These are phyloP conservation scores for Camellia granthamiana DNA, from an alignment of 148 eudicot species.

Conservation along the genomic window DNA sequence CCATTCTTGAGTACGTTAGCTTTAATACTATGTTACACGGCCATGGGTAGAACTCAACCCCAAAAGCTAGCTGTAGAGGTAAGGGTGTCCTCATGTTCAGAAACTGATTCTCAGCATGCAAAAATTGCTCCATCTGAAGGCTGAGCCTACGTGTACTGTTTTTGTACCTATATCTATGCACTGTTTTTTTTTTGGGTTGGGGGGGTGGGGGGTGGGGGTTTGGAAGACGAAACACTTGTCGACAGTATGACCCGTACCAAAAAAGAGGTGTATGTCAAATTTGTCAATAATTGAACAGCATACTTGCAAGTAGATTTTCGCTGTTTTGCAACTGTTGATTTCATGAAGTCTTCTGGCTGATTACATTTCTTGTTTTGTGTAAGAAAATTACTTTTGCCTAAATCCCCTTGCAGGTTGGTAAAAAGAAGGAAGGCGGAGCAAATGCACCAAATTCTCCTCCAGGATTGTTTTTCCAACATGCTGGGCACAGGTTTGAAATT, in stretches of 20 bases:
- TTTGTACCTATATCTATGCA: neutral
- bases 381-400: neutral
- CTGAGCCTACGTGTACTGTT: neutral
- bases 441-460: conserved; percentile 50
- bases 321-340: neutral
- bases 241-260: neutral
- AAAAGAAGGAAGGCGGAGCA: conserved; percentile 48
- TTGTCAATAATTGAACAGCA: neutral
- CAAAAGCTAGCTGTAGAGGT: too few relatives aligned
- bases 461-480: conserved; percentile 88
- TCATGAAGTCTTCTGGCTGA: neutral
- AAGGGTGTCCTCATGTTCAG: too few relatives aligned
- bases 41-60: too few relatives aligned
- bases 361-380: neutral
- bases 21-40: too few relatives aligned
- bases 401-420: conserved; percentile 57
- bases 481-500: conserved; percentile 80
- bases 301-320: neutral
- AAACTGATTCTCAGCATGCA: too few relatives aligned
- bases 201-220: neutral
- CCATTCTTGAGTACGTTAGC: too few relatives aligned
- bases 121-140: neutral
- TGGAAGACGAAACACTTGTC: neutral
- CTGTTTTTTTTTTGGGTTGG: neutral
- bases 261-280: neutral